phyloP scores from a whole-genome alignment of 805 yeast species.

The Dipodascus geniculatus region DNA sequence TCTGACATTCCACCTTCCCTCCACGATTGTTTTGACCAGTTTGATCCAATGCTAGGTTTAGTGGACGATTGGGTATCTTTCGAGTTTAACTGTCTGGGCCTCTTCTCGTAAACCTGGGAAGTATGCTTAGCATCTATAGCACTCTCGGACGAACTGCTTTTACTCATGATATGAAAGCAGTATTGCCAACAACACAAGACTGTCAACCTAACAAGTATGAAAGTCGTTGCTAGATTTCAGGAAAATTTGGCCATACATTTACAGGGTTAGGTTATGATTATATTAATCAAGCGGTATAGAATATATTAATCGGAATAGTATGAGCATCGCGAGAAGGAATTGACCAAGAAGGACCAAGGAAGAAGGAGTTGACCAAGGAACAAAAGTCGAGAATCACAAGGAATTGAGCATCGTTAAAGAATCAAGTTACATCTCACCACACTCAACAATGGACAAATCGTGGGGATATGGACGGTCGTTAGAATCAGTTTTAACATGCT shows the following conservation, averaged over 20 bases:
- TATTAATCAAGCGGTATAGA: too few relatives aligned
- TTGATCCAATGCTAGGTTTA: neutral
- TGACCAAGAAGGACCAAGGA: too few relatives aligned
- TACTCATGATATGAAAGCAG: too few relatives aligned
- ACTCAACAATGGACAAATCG: conserved; percentile 22
- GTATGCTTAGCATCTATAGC: neutral
- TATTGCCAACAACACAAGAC: too few relatives aligned
- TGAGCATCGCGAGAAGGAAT: too few relatives aligned
- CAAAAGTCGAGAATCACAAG: too few relatives aligned
- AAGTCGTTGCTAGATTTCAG: neutral
- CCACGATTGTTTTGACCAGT: neutral
- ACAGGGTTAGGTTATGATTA: neutral
- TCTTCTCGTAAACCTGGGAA: neutral
- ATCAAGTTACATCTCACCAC: conserved; percentile 31
- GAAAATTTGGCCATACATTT: neutral
- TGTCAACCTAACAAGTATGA: too few relatives aligned
- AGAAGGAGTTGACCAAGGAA: too few relatives aligned
- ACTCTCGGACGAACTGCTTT: neutral
- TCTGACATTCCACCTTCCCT: neutral
- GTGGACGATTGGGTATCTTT: neutral
- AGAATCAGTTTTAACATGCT: conserved; percentile 21
- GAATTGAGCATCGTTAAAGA: too few relatives aligned
- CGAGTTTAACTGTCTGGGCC: neutral
- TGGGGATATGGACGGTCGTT: conserved; percentile 23
- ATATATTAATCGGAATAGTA: neutral